Conservation (phyloP, 495 filamentous ascomycete species). For the Podospora australis region DNA sequence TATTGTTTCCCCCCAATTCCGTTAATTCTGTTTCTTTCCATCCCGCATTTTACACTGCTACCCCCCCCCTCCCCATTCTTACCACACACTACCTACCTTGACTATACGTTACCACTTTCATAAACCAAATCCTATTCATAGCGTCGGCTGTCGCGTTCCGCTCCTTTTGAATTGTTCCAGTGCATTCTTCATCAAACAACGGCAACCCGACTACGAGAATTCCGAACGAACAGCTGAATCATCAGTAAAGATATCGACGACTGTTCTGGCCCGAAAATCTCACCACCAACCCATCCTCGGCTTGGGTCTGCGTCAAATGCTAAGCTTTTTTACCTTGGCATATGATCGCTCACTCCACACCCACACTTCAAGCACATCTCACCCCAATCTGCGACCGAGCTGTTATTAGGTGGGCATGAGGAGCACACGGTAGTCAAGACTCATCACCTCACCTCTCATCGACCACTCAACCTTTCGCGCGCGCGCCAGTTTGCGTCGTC, state of each 20-base stretch:
- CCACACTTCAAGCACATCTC: background rate
- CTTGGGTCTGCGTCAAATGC: constrained; percentile 13
- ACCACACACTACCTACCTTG: background rate
- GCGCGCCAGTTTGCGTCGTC: too few species aligned
- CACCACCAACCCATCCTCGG: background rate
- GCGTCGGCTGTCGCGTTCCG: background rate
- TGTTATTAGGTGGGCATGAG: too few species aligned
- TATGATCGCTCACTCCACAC: constrained; percentile 9
- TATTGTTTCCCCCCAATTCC: too few species aligned
- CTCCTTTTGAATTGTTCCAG: background rate
- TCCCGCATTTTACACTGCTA: background rate
- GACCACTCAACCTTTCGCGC: too few species aligned
- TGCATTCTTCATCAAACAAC: too few species aligned
- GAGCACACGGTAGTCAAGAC: too few species aligned
- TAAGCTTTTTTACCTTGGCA: constrained; percentile 17
- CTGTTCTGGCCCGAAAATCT: too few species aligned
- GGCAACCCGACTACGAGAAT: too few species aligned
- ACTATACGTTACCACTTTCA: background rate
- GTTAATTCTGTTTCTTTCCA: background rate
- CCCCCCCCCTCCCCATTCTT: background rate
- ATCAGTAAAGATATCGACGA: too few species aligned
- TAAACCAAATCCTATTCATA: constrained; percentile 4
- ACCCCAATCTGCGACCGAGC: background rate
- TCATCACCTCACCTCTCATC: too few species aligned
- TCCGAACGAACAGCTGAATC: too few species aligned